Evolutionary conservation across 345 rosid genomes (phyloP).

Genomic region (Citrus reticulata): DNA sequence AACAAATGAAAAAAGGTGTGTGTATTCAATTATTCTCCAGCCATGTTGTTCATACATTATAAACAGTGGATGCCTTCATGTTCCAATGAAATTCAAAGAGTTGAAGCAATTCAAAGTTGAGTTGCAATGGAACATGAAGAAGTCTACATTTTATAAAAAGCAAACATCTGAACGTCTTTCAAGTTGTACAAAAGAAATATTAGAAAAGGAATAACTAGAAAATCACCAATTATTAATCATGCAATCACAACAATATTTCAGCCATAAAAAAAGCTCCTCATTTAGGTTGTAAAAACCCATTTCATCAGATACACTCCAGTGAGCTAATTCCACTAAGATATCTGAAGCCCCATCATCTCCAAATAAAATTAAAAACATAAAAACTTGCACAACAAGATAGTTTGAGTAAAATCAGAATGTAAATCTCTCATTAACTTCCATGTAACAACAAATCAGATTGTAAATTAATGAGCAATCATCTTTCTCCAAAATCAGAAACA

Average conservation of each 20-base stretch:
- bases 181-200: not conserved
- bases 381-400: not conserved
- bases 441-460: not conserved
- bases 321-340: not conserved
- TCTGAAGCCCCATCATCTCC: not conserved
- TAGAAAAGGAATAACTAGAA: not conserved
- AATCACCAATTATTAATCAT: not conserved
- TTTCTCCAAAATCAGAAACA: not conserved
- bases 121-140: not conserved
- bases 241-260: not conserved
- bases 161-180: not conserved
- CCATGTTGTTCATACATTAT: not conserved
- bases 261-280: not conserved
- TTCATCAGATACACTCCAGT: slow-evolving; percentile 1
- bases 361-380: not conserved
- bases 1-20: not conserved
- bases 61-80: not conserved
- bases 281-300: not conserved
- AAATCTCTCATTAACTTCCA: slow-evolving; percentile 4
- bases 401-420: not conserved
- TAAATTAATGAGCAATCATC: not conserved
- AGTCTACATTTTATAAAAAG: not conserved
- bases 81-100: not conserved
- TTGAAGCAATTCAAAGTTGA: not conserved
- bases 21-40: not conserved